Evolutionary conservation across 805 yeast genomes (phyloP).

Genomic region (Cyberlindnera subsufficiens): DNA sequence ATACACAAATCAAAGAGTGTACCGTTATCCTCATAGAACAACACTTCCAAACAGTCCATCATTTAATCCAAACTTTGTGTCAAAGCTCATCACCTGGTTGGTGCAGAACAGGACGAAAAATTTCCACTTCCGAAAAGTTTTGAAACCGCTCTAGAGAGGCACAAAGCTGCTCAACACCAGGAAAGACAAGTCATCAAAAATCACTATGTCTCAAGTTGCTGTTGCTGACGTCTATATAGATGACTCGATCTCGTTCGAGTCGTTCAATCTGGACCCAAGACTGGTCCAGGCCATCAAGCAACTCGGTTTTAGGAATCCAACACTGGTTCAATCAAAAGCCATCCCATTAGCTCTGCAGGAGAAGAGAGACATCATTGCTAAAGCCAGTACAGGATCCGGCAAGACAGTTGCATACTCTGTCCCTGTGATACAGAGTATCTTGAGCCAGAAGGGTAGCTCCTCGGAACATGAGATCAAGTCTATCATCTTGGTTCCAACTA

Average conservation of each 20-base stretch:
- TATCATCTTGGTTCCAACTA: constrained; percentile 84
- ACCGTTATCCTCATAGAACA: no score
- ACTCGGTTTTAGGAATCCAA: constrained; percentile 79
- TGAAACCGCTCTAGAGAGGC: neutral
- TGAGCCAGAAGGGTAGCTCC: constrained; percentile 32
- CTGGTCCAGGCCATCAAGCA: constrained; percentile 77
- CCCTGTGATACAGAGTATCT: constrained; percentile 77
- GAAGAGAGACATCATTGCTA: constrained; percentile 86
- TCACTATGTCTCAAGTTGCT: constrained; percentile 23
- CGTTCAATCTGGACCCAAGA: constrained; percentile 77
- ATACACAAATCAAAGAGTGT: no score
- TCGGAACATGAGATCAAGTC: constrained; percentile 23
- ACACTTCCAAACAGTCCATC: no score
- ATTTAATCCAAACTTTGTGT: neutral
- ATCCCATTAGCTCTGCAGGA: constrained; percentile 88
- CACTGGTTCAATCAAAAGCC: constrained; percentile 86
- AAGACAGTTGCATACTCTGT: constrained; percentile 88
- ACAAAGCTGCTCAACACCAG: neutral
- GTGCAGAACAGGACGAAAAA: neutral
- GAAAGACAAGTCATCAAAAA: constrained; percentile 15
- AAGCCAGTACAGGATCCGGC: constrained; percentile 94
- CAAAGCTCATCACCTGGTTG: neutral
- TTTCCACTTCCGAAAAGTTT: neutral
- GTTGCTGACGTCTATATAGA: constrained; percentile 69
- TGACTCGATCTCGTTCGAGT: constrained; percentile 63